phyloP scores from a whole-genome alignment of 2,329 filamentous ascomycete genomes.

The Pestalotiopsis sp. region DNA sequence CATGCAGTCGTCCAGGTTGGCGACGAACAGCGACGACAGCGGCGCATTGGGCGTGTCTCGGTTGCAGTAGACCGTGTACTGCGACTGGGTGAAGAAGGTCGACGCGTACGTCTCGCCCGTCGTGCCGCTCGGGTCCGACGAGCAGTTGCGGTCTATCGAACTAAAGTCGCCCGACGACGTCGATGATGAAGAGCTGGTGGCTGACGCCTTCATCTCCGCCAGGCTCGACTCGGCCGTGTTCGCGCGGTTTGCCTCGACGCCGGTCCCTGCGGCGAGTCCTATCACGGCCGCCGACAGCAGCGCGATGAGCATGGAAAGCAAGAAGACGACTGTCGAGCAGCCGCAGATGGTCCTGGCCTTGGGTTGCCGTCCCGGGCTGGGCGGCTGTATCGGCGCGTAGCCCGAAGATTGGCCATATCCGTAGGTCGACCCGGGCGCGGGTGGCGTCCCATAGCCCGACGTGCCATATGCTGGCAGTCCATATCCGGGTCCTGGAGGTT shows the following conservation, averaged over 20 bases:
- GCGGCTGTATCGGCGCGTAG: conserved; percentile 15
- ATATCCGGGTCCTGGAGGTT: not conserved
- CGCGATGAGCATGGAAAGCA: conserved; percentile 43
- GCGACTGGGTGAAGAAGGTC: conserved; percentile 36
- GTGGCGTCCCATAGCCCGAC: conserved; percentile 16
- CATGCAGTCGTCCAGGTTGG: conserved; percentile 47
- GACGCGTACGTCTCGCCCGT: conserved; percentile 42
- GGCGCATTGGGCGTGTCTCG: conserved; percentile 39
- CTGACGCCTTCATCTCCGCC: conserved; percentile 27
- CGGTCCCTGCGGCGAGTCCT: conserved; percentile 47
- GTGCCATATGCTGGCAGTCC: not conserved
- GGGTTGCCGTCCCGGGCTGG: conserved; percentile 15
- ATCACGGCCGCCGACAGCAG: conserved; percentile 43
- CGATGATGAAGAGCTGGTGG: conserved; percentile 22
- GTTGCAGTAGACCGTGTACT: conserved; percentile 47
- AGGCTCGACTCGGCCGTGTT: conserved; percentile 38
- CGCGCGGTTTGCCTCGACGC: conserved; percentile 42
- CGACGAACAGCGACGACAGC: conserved; percentile 43
- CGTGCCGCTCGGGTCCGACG: conserved; percentile 34
- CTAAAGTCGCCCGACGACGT: conserved; percentile 28
- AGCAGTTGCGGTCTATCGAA: conserved; percentile 43
- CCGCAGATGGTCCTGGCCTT: conserved; percentile 32
- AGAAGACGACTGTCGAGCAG: conserved; percentile 41
- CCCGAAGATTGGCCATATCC: conserved; percentile 22
- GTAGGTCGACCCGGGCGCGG: conserved; percentile 17